Conservation (phyloP, 2,329 filamentous ascomycete genomes). For the Eurotiales sp. region DNA sequence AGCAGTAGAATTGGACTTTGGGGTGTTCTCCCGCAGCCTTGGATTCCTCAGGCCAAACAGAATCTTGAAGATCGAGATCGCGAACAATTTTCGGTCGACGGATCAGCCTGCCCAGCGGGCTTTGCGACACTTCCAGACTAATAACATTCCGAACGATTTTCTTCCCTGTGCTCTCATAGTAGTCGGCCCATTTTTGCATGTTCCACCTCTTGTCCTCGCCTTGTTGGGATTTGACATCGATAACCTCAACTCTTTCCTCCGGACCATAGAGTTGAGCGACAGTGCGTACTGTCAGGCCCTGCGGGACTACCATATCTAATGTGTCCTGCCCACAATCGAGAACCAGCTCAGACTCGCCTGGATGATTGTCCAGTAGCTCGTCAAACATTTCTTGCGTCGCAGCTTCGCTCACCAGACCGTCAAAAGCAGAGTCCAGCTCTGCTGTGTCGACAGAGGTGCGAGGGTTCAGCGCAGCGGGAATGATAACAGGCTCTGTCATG, state of each 20-base stretch:
- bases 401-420: conserved; percentile 30
- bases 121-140: conserved; percentile 64
- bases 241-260: conserved; percentile 61
- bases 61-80: conserved; percentile 55
- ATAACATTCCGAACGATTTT: conserved; percentile 67
- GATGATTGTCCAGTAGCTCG: conserved; percentile 31
- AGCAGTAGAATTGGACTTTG: conserved; percentile 64
- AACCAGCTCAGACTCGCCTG: conserved; percentile 37
- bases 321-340: conserved; percentile 61
- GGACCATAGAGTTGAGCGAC: conserved; percentile 63
- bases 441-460: conserved; percentile 39
- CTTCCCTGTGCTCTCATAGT: conserved; percentile 58
- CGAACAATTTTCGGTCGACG: conserved; percentile 62
- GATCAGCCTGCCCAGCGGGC: conserved; percentile 58
- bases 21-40: conserved; percentile 55
- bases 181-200: conserved; percentile 64
- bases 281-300: conserved; percentile 59
- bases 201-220: conserved; percentile 63
- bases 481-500: conserved; percentile 65
- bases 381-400: conserved; percentile 40
- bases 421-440: conserved; percentile 20
- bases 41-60: conserved; percentile 50
- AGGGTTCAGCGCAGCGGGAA: conserved; percentile 60
- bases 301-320: conserved; percentile 65
- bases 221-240: conserved; percentile 67